Percentiles rank a stretch among this genome's conserved stretches.
phyloP scores from a whole-genome alignment of 2,329 filamentous ascomycete species.

The Delphinella strobiligena region DNA sequence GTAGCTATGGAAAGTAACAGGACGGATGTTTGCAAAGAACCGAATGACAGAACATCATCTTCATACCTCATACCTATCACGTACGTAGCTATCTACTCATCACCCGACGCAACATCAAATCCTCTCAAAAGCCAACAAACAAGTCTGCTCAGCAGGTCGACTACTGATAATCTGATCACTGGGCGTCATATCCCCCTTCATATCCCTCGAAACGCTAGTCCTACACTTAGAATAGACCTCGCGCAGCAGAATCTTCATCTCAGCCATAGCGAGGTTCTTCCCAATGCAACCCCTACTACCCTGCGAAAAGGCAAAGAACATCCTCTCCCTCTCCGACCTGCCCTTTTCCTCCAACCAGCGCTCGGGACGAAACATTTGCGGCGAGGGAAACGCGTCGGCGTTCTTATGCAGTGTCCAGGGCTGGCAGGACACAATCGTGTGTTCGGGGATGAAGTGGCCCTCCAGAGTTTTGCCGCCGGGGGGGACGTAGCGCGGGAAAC shows the following conservation, averaged over 20 bases:
- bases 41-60: too few relatives aligned
- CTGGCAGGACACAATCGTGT: constrained; percentile 34
- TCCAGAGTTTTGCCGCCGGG: constrained; percentile 23
- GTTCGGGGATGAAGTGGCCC: constrained; percentile 23
- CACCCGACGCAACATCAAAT: too few relatives aligned
- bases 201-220: constrained; percentile 3
- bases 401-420: constrained; percentile 37
- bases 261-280: constrained; percentile 9
- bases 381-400: constrained; percentile 29
- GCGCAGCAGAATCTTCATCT: constrained; percentile 10
- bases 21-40: too few relatives aligned
- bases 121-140: constrained; percentile 7
- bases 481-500: constrained; percentile 29
- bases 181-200: constrained; percentile 8
- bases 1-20: too few relatives aligned
- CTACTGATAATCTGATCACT: constrained; percentile 10
- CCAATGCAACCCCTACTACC: constrained; percentile 10
- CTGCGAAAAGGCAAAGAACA: constrained; percentile 11
- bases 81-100: too few relatives aligned
- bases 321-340: constrained; percentile 29
- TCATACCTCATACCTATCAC: too few relatives aligned
- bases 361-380: constrained; percentile 34
- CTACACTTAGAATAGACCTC: constrained; percentile 8
- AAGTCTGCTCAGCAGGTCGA: constrained; percentile 9
- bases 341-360: constrained; percentile 30